Base-by-base conservation (phyloP, 106 monocot genomes). In the Xerophyta viscosa region DNA sequence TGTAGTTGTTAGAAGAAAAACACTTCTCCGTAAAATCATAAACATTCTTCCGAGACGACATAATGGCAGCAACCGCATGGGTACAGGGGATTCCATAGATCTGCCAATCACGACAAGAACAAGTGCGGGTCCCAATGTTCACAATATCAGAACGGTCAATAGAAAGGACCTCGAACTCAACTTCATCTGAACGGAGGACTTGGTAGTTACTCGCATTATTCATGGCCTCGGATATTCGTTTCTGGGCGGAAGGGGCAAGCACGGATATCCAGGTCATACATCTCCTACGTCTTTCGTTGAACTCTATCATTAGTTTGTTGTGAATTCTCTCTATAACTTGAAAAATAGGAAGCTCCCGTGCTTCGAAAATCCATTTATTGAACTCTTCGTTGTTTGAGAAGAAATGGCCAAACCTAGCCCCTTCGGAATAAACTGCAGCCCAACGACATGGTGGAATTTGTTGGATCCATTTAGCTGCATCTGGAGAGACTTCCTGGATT, bases 51-150 rank as follows among this genome's bases (percentile, higher is more conserved):
- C 52, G 52, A 51, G 58, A 85, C 8, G 79, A 85, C 23, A 72
- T 18, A 13, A 85, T 37, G 4, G 79, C 68, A 11, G 85, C 75
- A 36, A 69, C 45, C 17, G 75, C 85, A 69, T 85, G 85, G 14
- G 79, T 75, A 28, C 85, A 85, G 3, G 85, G 79, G 33, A 85
- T 65, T 2, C 79, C 79, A 43, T 79, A 46, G 3, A 85, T 14
- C 49, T 85, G 85, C 85, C 85, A 85, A 37, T 79, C 69, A 19
- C 79, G 71, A 41, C 85, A 85, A 0, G 72, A 81, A 48, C 85
- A 85, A 31, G 65, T 44, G 8, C 51, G 76, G 4, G 57, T 60
- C 5, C 72, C 76, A n/a, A 85, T 80, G 31, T 85, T 80, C 44
- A 79, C 85, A 10, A 85, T 85, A 31, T 69, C 42, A 0, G 79